These are phyloP conservation scores for Tricholoma terreum DNA, from an alignment of 768 basidiomycete genomes.

Conservation along the genomic window DNA sequence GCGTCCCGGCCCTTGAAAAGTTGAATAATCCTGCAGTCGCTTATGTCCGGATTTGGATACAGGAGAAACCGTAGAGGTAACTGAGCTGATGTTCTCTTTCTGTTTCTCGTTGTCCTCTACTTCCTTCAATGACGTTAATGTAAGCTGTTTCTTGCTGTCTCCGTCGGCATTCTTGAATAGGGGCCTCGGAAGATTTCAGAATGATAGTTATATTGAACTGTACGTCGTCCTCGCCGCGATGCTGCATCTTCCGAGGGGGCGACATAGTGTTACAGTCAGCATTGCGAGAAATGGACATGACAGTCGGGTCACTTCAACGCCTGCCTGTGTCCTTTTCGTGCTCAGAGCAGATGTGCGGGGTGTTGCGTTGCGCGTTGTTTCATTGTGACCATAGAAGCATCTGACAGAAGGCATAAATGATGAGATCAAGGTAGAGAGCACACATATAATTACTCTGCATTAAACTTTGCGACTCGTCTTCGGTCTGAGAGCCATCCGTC, in stretches of 20 bases:
- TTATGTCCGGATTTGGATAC: no score
- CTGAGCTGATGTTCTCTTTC: no score
- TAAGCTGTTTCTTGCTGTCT: no score
- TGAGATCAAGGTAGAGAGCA: no score
- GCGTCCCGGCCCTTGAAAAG: conserved; percentile 53
- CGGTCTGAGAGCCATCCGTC: no score
- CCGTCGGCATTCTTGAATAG: background rate
- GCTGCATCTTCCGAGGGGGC: conserved; percentile 11
- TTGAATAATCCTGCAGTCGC: conserved; percentile 39
- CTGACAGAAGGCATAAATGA: no score
- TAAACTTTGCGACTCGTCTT: no score
- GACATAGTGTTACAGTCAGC: conserved; percentile 9
- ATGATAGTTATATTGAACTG: background rate
- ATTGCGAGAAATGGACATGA: conserved; percentile 17
- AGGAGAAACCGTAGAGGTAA: no score
- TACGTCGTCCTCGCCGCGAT: conserved; percentile 1
- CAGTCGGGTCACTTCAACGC: background rate
- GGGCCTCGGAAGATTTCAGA: background rate
- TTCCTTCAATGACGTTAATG: no score
- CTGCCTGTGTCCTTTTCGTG: background rate
- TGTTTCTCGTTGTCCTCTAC: no score
- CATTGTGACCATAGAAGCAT: background rate
- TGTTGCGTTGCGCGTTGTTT: background rate
- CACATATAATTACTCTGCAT: no score
- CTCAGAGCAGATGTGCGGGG: background rate